Base-by-base conservation (phyloP, 2,329 filamentous ascomycete genomes). In the Talaromyces sp. region DNA sequence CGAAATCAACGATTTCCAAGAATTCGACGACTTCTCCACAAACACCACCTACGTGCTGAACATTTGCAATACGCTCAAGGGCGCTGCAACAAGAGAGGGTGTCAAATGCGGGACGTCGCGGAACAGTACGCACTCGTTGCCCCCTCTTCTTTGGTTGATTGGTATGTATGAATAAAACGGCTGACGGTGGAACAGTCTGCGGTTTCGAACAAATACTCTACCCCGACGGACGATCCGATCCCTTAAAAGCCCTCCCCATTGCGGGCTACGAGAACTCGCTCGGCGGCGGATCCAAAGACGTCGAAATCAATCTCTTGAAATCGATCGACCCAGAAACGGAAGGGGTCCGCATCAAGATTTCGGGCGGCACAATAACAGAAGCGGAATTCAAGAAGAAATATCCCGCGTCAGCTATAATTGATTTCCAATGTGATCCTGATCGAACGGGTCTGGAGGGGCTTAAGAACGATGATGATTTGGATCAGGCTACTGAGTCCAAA, bases 391-490 rank as follows among this genome's bases (percentile, higher is more conserved):
- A 41, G 33, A 61, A 61, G 27, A 47, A 41, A 33, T 81, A 87
- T 72, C 62, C 68, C 24, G 72, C 75, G 0, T 67, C 69, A 3
- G 91, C 93, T 3, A 85, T 96, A 10, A 86, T 98, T 62, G 91
- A 96, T 72, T 93, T 98, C 70, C 75, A 93, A 22, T 99, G 95
- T 79, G 90, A 96, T 73, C 81, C 79, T 35, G 83, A 89, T 1
- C 84, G 86, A 69, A 88, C 88, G 9, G 93, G 93, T 0, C 84
- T 89, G 7, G 93, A 97, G 79, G 83, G 68, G 31, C 64, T 79
- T 22, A 73, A 79, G 56, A 72, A 71, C 35, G 71, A 74, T n/a
- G 69, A 70, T 47, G 60, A 66, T 37, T 19, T 68, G 69, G 63
- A 74, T 77, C 70, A 24, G 72, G 41, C 59, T 68, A 39, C 63